Evolutionary conservation across 768 basidiomycete species (phyloP), one percentile per base, ranked within the genome.

Genomic region (Leucosporidium scottii): DNA sequence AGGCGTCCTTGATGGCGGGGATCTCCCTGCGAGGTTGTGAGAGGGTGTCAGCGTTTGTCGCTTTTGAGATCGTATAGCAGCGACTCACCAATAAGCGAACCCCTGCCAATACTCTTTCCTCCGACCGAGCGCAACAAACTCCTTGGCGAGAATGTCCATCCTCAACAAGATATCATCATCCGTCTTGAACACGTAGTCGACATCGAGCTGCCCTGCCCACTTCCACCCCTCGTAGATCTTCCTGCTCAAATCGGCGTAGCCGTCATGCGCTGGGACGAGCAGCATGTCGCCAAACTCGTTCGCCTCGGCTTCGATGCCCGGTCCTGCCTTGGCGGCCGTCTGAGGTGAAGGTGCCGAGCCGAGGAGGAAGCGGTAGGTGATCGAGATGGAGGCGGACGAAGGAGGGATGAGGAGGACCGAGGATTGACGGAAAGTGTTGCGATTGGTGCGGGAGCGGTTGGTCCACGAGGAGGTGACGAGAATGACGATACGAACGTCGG

Each of bases 181-280:
- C 51, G 72, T 73, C 62, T 68, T 67, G 34, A 73, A 13, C 7
- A 73, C 69, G 47, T 70, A 73, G 25, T 73, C 69, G 30, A 70
- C 67, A 23, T 66, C 62, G 53, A 62, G 20, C 28, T 28, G 49
- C 10, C 53, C 27, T 20, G 64, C 69, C 69, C 72, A 73, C n/a
- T 34, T 53, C 66, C 62, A 70, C 6, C 64, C 65, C 21, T 61
- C 64, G 59, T 36, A 64, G 5, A 61, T 48, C 62, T 73, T 73
- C 39, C 39, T n/a, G 49, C 59, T 70, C 34, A 59, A 25, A 10
- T 65, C 48, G 10, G 59, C 66, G 61, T 47, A 30, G 6, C 27
- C 28, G 50, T 70, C 69, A 49, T 55, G 50, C 28, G 66, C 63
- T 2, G 66, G 61, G 15, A 73, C 65, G 54, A 70, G 13, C 7